Evolutionary conservation across 495 filamentous ascomycete species (phyloP), one percentile per base, ranked within the genome.

Genomic region (Thermochaetoides thermophila): DNA sequence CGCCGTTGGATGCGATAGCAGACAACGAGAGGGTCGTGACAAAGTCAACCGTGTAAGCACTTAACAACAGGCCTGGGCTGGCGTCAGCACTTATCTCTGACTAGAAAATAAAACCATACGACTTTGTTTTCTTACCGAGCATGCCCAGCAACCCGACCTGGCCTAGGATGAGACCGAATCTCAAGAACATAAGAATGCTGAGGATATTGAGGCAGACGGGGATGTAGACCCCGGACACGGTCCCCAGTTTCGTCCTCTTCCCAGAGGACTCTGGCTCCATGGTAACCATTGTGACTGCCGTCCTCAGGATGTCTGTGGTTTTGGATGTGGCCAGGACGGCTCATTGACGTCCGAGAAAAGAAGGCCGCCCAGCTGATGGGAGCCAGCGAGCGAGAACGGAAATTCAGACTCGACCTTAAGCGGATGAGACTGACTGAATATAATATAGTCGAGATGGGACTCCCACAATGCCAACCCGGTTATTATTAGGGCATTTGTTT

Each of bases 141-240:
- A 84, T 89, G 12, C 83, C 84, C 25, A 89, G 37, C 22, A 92
- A 51, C 21, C 84, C 84, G 41, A 72, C 69, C 48, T 86, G 77
- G 18, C 84, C 84, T 20, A 86, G 56, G 35, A 86, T 78, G 36
- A 79, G 76, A 4, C 80, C 80, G 46, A 86, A 86, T 17, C 81
- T 66, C 51, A 86, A 61, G 57, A 92, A 92, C 84, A 91, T 89
- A 26, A 92, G 70, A 60, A 92, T 92, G 41, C 81, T 87, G 29
- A 91, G 57, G n/a, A 91, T 82, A 55, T 91, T 92, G 43, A 89
- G 57, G 29, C 73, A 84, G 5, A 82, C 84, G 15, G 84, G 84
- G 14, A 89, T 78, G 50, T 85, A 92, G 24, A 89, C 84, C 6
- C 81, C 81, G 7, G 79, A 78, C 46, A 81, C 76, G 3, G 73